Evolutionary conservation across 768 basidiomycete species (phyloP).

Genomic region (Tulasnella sp.): DNA sequence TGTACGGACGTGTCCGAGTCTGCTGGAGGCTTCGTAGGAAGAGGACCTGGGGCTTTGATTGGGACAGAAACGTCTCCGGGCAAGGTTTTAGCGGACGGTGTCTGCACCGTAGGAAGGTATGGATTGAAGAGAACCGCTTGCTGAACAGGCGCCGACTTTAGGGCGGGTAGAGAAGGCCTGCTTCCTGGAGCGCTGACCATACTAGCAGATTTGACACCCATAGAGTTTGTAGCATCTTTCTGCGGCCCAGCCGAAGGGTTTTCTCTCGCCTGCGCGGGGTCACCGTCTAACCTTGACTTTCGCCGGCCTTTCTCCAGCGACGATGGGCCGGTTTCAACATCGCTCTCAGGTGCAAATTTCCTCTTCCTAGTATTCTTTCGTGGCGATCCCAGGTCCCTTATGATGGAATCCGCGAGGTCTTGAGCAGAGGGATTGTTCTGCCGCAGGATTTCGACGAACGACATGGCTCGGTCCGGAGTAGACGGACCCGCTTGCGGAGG

Average conservation of each 20-base stretch:
- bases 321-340: background rate
- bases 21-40: background rate
- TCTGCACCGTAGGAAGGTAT: background rate
- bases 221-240: background rate
- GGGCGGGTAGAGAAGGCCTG: background rate
- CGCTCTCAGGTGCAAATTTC: background rate
- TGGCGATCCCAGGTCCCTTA: background rate
- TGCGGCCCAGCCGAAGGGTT: background rate
- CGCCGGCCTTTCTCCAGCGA: background rate
- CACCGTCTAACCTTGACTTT: background rate
- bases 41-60: background rate
- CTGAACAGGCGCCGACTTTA: background rate
- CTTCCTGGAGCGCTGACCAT: background rate
- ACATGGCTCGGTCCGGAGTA: background rate
- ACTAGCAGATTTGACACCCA: background rate
- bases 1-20: too few relatives aligned
- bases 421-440: conserved; percentile 3
- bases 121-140: background rate
- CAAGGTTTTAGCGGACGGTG: background rate
- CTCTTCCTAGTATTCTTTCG: background rate
- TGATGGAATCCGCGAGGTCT: conserved; percentile 1
- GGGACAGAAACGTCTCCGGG: background rate
- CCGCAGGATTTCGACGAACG: background rate
- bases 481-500: background rate
- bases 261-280: background rate